phyloP scores from a whole-genome alignment of 1,139 yeast genomes.

The Arxiozyma telluris region DNA sequence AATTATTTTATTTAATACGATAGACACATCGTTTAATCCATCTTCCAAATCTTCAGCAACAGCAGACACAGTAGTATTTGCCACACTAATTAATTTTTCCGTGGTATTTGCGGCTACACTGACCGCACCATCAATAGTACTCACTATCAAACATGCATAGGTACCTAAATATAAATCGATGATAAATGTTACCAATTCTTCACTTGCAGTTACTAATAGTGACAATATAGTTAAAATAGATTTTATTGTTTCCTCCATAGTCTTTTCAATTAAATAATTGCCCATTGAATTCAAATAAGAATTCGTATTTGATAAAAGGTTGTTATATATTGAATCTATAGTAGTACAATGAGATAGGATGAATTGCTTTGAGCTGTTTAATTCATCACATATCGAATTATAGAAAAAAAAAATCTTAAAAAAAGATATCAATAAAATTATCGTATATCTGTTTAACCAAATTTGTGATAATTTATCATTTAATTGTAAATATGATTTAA shows the following conservation, averaged over 20 bases:
- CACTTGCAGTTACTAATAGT: constrained; percentile 46
- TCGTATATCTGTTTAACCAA: constrained; percentile 50
- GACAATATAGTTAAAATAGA: constrained; percentile 37
- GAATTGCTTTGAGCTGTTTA: constrained; percentile 32
- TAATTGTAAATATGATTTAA: constrained; percentile 28
- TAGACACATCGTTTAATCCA: constrained; percentile 49
- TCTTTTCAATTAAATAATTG: constrained; percentile 40
- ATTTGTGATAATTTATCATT: constrained; percentile 47
- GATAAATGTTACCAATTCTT: constrained; percentile 52
- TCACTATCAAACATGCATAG: constrained; percentile 68
- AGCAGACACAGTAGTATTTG: constrained; percentile 49
- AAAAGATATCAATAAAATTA: constrained; percentile 38
- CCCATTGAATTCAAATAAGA: constrained; percentile 47
- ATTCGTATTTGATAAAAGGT: constrained; percentile 41
- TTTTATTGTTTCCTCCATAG: constrained; percentile 40
- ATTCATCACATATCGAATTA: constrained; percentile 34
- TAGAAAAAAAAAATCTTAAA: constrained; percentile 45
- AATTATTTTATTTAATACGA: constrained; percentile 43
- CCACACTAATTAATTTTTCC: constrained; percentile 47
- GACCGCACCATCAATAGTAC: constrained; percentile 64
- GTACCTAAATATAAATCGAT: constrained; percentile 76
- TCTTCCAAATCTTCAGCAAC: constrained; percentile 52
- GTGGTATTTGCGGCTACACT: constrained; percentile 69
- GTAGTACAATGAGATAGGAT: constrained; percentile 38
- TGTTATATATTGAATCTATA: constrained; percentile 39